phyloP scores from a whole-genome alignment of 768 basidiomycete species.

The Leccinum arenicola region DNA sequence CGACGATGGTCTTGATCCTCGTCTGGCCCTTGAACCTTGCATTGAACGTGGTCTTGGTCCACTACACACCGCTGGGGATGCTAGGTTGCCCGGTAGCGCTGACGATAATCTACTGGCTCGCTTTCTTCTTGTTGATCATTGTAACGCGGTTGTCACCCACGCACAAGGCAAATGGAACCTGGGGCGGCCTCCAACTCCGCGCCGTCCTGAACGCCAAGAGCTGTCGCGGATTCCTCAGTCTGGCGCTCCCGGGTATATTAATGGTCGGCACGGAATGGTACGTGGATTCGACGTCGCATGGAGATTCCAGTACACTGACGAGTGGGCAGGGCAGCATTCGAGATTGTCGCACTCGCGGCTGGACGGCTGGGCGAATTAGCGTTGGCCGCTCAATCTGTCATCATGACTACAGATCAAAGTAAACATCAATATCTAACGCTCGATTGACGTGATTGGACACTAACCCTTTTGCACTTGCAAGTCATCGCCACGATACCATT shows the following conservation, averaged over 20 bases:
- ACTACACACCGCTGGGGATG: constrained; percentile 59
- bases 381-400: constrained; percentile 73
- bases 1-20: constrained; percentile 60
- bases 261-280: constrained; percentile 85
- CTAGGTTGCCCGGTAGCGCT: constrained; percentile 67
- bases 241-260: constrained; percentile 74
- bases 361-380: constrained; percentile 65
- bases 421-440: constrained; percentile 3
- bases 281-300: constrained; percentile 8
- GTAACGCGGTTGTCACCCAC: constrained; percentile 48
- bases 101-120: constrained; percentile 68
- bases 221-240: constrained; percentile 56
- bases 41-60: constrained; percentile 60
- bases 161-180: constrained; percentile 57
- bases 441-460: neutral
- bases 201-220: constrained; percentile 45
- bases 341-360: constrained; percentile 77
- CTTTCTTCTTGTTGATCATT: constrained; percentile 53
- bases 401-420: constrained; percentile 83
- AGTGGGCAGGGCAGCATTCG: constrained; percentile 66
- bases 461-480: constrained; percentile 19
- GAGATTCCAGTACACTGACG: neutral
- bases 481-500: constrained; percentile 76
- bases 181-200: constrained; percentile 54
- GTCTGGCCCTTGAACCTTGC: constrained; percentile 65